Conservation (phyloP, 805 yeast species). For the Barnettozyma botsteinii region DNA sequence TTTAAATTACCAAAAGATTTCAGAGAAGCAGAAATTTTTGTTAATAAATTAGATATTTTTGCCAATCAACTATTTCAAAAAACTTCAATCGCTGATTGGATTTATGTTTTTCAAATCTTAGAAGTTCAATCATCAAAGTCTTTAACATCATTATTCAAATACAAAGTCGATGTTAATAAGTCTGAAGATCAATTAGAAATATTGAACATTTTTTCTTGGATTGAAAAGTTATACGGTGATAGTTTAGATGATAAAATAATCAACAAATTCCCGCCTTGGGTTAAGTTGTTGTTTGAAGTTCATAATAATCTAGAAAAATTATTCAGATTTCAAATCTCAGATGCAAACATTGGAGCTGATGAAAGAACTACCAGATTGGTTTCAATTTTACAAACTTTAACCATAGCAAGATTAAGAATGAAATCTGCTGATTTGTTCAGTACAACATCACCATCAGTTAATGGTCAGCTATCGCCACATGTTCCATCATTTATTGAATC, state of each 20-base stretch:
- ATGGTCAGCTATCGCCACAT: conserved; percentile 34
- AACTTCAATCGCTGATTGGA: conserved; percentile 70
- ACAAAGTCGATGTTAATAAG: conserved; percentile 32
- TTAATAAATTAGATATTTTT: conserved; percentile 57
- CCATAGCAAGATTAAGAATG: conserved; percentile 67
- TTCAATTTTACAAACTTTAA: conserved; percentile 57
- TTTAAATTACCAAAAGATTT: conserved; percentile 31
- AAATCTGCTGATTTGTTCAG: conserved; percentile 40
- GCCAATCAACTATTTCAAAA: conserved; percentile 51
- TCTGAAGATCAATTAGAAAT: conserved; percentile 53
- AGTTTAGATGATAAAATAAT: conserved; percentile 36
- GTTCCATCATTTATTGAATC: conserved; percentile 85
- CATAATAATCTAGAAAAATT: conserved; percentile 63
- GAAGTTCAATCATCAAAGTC: conserved; percentile 63
- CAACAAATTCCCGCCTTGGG: conserved; percentile 59
- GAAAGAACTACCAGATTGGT: conserved; percentile 66
- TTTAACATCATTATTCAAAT: conserved; percentile 50
- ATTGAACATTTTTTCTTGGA: conserved; percentile 65
- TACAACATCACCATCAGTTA: conserved; percentile 10
- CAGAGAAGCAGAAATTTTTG: conserved; percentile 51
- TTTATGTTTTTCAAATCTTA: conserved; percentile 62
- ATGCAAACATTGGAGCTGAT: conserved; percentile 48
- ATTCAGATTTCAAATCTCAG: conserved; percentile 59
- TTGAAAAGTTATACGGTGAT: conserved; percentile 49
- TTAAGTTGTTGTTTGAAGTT: conserved; percentile 58